These are phyloP conservation scores for Aspergillus nomiae DNA, from an alignment of 2,329 filamentous ascomycete genomes.

Conservation along the genomic window DNA sequence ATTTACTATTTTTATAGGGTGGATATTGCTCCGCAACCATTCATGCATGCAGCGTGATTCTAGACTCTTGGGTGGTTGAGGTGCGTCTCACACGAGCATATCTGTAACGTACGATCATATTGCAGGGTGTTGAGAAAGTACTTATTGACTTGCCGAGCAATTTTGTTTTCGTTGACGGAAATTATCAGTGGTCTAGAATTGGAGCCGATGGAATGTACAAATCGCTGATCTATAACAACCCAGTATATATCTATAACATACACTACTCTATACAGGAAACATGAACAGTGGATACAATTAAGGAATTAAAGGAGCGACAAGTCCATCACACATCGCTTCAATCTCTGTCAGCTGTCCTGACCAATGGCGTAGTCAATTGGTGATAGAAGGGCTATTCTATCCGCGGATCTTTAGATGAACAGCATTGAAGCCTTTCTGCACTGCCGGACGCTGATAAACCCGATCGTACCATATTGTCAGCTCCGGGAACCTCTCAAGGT, in stretches of 20 bases:
- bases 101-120: not conserved
- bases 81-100: not conserved
- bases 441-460: not conserved
- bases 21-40: not conserved
- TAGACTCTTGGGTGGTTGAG: not conserved
- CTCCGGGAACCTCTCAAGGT: conserved; percentile 17
- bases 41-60: not conserved
- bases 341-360: not conserved
- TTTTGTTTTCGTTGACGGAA: not conserved
- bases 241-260: not conserved
- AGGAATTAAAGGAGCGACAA: not conserved
- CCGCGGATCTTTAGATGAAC: not conserved
- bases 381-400: not conserved
- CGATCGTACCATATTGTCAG: conserved; percentile 19
- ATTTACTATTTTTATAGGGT: not conserved
- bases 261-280: not conserved
- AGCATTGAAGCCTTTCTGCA: not conserved
- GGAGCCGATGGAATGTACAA: not conserved
- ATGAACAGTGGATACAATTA: not conserved
- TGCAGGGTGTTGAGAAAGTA: not conserved
- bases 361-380: not conserved
- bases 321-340: not conserved
- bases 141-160: not conserved
- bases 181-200: not conserved
- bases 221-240: not conserved